These are phyloP conservation scores for Solanum appendiculatum DNA, from an alignment of 257 asterid genomes.

Conservation along the genomic window DNA sequence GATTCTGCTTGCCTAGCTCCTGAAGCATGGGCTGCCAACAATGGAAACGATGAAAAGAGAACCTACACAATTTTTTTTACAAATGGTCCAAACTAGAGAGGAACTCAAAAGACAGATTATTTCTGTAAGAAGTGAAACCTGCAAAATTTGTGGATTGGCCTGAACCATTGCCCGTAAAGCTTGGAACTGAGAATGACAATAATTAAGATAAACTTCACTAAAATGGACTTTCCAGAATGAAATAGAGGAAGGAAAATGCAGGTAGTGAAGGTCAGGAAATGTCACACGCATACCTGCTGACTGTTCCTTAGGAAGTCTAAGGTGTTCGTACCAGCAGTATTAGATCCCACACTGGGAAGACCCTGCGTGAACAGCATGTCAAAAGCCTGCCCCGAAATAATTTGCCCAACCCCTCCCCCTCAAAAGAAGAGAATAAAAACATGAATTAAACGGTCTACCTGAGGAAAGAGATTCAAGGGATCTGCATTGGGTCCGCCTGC, in stretches of 20 bases:
- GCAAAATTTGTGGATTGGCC: constrained; percentile 76
- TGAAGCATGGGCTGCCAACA: constrained; percentile 81
- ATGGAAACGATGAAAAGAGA: constrained; percentile 5
- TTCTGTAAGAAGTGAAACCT: constrained; percentile 2
- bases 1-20: constrained; percentile 82
- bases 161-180: constrained; percentile 76
- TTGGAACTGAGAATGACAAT: constrained; percentile 50
- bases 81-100: not conserved
- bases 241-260: not conserved
- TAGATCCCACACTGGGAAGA: constrained; percentile 47
- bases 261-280: not conserved
- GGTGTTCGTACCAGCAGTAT: constrained; percentile 52
- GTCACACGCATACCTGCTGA: constrained; percentile 42
- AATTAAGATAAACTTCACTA: not conserved
- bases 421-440: not conserved
- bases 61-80: not conserved
- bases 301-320: constrained; percentile 69
- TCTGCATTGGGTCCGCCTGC: constrained; percentile 67
- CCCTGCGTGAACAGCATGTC: constrained; percentile 32
- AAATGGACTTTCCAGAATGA: not conserved
- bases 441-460: constrained; percentile 26
- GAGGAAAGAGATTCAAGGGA: constrained; percentile 78
- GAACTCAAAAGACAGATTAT: not conserved
- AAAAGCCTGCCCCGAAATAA: not conserved
- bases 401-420: not conserved